Conservation (phyloP, 192 early-diverging fungal genomes). For the Chytriomyces sp. region DNA sequence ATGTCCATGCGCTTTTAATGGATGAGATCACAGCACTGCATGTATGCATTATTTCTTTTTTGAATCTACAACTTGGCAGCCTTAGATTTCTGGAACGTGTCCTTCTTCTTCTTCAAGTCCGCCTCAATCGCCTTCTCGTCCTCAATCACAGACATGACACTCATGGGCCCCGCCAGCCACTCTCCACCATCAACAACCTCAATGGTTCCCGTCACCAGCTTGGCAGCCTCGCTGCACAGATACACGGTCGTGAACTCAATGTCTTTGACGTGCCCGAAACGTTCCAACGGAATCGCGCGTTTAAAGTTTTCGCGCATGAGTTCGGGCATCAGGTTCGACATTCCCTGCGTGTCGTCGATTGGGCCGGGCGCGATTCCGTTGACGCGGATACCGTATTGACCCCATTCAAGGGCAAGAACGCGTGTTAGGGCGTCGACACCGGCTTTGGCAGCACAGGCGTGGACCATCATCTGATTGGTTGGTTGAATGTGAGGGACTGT, state of each 20-base stretch:
- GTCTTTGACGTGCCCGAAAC: slow-evolving; percentile 61
- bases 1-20: too few relatives aligned
- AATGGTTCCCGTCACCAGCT: slow-evolving; percentile 54
- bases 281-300: slow-evolving; percentile 41
- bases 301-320: neutral
- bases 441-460: slow-evolving; percentile 65
- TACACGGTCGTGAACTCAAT: slow-evolving; percentile 75
- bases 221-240: slow-evolving; percentile 65
- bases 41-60: too few relatives aligned
- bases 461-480: slow-evolving; percentile 1
- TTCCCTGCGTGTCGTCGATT: slow-evolving; percentile 53
- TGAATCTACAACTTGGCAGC: too few relatives aligned
- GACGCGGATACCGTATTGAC: slow-evolving; percentile 70
- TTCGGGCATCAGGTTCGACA: slow-evolving; percentile 35
- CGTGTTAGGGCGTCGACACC: slow-evolving; percentile 51
- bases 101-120: slow-evolving; percentile 8
- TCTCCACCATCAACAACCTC: slow-evolving; percentile 68
- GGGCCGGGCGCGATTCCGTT: slow-evolving; percentile 73
- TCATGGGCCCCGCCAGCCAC: slow-evolving; percentile 42
- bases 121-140: neutral
- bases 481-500: too few relatives aligned
- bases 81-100: slow-evolving; percentile 13
- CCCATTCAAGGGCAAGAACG: slow-evolving; percentile 71
- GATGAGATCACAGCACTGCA: too few relatives aligned
- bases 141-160: neutral